Evolutionary conservation across 1,284 basidiomycete genomes (phyloP).

Genomic region (Wolfiporia cocos): DNA sequence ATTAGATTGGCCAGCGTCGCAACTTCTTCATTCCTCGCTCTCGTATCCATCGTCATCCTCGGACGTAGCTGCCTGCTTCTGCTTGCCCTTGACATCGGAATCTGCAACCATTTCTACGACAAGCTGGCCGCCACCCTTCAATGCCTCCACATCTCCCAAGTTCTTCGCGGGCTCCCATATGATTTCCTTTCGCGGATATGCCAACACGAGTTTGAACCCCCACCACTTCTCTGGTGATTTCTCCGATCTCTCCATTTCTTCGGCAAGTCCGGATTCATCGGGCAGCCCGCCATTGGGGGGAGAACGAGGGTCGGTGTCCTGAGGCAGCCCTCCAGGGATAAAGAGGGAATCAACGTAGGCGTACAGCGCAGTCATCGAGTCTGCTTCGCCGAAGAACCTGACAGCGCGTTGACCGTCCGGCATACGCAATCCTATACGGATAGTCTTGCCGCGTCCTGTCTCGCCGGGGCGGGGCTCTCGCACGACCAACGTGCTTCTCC

Average conservation of each 20-base stretch:
- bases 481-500: slow-evolving; percentile 32
- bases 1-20: too few relatives aligned
- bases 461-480: slow-evolving; percentile 29
- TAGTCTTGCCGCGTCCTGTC: slow-evolving; percentile 23
- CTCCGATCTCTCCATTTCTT: slow-evolving; percentile 28
- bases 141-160: slow-evolving; percentile 44
- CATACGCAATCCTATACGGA: slow-evolving; percentile 64
- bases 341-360: slow-evolving; percentile 59
- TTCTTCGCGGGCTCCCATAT: slow-evolving; percentile 38
- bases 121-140: slow-evolving; percentile 63
- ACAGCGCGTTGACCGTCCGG: slow-evolving; percentile 60
- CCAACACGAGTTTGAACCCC: slow-evolving; percentile 63
- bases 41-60: slow-evolving; percentile 47
- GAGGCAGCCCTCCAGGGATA: slow-evolving; percentile 30
- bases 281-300: slow-evolving; percentile 28
- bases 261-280: slow-evolving; percentile 36
- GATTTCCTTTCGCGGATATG: slow-evolving; percentile 68
- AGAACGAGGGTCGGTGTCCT: slow-evolving; percentile 36
- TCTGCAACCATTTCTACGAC: slow-evolving; percentile 54
- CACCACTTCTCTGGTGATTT: slow-evolving; percentile 46
- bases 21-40: slow-evolving; percentile 34
- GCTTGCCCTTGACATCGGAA: slow-evolving; percentile 16
- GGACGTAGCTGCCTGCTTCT: slow-evolving; percentile 8
- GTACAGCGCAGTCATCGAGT: slow-evolving; percentile 59
- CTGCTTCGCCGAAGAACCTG: slow-evolving; percentile 44